These are phyloP conservation scores for Grosmannia serpens DNA, from an alignment of 2,329 filamentous ascomycete genomes.

Conservation along the genomic window DNA sequence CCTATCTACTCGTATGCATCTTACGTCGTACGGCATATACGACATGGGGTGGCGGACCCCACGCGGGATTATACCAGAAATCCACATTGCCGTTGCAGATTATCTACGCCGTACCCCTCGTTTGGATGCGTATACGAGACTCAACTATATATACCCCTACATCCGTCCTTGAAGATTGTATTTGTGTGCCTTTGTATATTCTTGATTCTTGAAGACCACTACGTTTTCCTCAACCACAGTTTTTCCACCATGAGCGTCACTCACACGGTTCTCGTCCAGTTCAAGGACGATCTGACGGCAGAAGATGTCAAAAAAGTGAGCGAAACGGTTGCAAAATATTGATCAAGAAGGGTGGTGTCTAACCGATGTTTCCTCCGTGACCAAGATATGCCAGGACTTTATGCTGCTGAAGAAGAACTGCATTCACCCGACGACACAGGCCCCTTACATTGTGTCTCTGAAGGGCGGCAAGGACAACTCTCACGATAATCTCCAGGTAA, in stretches of 20 bases:
- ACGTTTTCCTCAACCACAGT: no score
- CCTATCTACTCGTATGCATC: no score
- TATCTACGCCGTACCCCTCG: no score
- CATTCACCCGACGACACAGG: slow-evolving; percentile 45
- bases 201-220: background rate
- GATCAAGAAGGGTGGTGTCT: background rate
- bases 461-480: slow-evolving; percentile 52
- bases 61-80: no score
- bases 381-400: slow-evolving; percentile 21
- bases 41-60: no score
- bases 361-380: background rate
- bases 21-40: no score
- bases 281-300: background rate
- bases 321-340: background rate
- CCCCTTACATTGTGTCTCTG: slow-evolving; percentile 47
- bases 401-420: slow-evolving; percentile 47
- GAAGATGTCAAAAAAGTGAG: background rate
- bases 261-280: slow-evolving; percentile 9
- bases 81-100: no score
- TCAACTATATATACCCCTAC: no score
- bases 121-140: no score
- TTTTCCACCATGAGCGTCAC: slow-evolving; percentile 4
- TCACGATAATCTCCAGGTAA: slow-evolving; percentile 47
- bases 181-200: no score
- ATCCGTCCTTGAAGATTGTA: no score